Conservation (phyloP, 768 basidiomycete species). For the Podaxis mareebaensis region DNA sequence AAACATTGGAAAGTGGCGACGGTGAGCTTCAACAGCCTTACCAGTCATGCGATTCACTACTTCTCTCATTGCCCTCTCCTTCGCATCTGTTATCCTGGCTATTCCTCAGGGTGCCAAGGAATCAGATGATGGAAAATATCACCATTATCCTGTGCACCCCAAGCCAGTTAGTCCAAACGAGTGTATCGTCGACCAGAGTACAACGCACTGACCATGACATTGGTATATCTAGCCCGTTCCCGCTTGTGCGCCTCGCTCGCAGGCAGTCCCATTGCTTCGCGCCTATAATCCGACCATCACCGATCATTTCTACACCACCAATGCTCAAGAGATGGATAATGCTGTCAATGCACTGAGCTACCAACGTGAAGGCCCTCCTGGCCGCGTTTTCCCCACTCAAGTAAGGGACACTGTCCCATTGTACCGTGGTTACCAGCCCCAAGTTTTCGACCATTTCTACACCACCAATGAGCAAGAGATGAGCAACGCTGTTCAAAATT, state of each 20-base stretch:
- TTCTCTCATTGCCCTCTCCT: not conserved
- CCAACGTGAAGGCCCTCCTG: conserved; percentile 6
- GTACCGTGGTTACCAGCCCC: conserved; percentile 9
- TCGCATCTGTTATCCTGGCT: not conserved
- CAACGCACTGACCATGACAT: not conserved
- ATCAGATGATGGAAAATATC: not conserved
- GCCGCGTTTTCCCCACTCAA: conserved; percentile 11
- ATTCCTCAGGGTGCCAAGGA: not conserved
- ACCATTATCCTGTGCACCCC: not conserved
- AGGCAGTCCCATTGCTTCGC: not conserved
- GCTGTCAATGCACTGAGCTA: conserved; percentile 4
- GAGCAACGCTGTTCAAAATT: not conserved
- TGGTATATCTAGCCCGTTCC: not conserved
- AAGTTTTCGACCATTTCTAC: conserved; percentile 14
- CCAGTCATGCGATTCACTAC: not conserved
- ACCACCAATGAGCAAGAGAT: not conserved
- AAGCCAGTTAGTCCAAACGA: not conserved
- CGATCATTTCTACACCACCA: conserved; percentile 9
- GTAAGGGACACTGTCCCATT: conserved; percentile 8
- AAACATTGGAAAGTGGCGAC: not conserved
- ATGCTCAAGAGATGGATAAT: not conserved
- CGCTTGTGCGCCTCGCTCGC: not conserved
- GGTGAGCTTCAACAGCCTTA: not conserved
- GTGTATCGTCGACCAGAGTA: not conserved
- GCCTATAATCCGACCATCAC: not conserved